phyloP scores from a whole-genome alignment of 805 yeast genomes.

The Candida nemodendra region DNA sequence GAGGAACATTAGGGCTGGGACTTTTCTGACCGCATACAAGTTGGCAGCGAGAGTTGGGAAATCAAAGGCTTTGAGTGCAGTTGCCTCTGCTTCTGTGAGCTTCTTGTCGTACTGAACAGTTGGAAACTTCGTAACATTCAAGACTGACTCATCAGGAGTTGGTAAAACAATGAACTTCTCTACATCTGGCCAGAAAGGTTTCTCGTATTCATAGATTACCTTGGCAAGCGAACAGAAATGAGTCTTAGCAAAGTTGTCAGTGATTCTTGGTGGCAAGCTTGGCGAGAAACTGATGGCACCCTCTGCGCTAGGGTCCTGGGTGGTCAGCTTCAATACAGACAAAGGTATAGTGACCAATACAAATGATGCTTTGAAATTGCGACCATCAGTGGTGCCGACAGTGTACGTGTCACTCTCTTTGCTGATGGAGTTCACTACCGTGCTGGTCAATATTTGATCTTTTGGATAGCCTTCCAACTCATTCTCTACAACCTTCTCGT shows the following conservation, averaged over 20 bases:
- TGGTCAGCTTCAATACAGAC: slow-evolving; percentile 40
- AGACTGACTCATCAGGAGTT: slow-evolving; percentile 22
- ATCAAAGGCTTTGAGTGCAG: slow-evolving; percentile 24
- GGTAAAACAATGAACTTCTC: slow-evolving; percentile 32
- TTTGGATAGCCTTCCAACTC: slow-evolving; percentile 27
- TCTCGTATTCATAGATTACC: slow-evolving; percentile 45
- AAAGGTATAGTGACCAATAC: slow-evolving; percentile 51
- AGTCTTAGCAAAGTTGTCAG: slow-evolving; percentile 29
- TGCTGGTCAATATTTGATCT: slow-evolving; percentile 18
- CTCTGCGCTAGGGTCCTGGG: slow-evolving; percentile 19
- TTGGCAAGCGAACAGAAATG: slow-evolving; percentile 42
- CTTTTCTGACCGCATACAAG: slow-evolving; percentile 23
- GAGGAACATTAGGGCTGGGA: slow-evolving; percentile 42
- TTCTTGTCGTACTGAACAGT: slow-evolving; percentile 16
- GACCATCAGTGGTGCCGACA: slow-evolving; percentile 20
- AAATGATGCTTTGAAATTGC: slow-evolving; percentile 29
- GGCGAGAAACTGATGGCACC: slow-evolving; percentile 36
- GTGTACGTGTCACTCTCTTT: slow-evolving; percentile 17
- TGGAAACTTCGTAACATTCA: slow-evolving; percentile 5
- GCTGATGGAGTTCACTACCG: slow-evolving; percentile 29
- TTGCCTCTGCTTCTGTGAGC: slow-evolving; percentile 5
- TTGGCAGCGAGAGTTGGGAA: slow-evolving; percentile 31
- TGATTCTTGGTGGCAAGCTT: slow-evolving; percentile 34
- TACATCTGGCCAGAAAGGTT: slow-evolving; percentile 42
- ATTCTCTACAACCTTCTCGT: slow-evolving; percentile 28